phyloP scores from a whole-genome alignment of 1,284 basidiomycete genomes.

The Blastosporella zonata region DNA sequence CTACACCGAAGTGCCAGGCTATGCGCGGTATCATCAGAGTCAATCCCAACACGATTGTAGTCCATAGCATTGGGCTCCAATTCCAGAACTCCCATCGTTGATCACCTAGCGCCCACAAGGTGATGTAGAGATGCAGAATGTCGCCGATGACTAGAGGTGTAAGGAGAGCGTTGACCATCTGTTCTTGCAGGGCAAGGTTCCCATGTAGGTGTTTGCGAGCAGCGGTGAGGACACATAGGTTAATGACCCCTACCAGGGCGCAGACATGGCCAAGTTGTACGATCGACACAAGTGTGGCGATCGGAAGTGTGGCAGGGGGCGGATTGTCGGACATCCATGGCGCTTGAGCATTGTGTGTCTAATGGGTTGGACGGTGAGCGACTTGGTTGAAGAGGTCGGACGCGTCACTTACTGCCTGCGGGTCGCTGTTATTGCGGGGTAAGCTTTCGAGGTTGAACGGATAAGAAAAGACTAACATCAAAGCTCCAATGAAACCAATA shows the following conservation, averaged over 20 bases:
- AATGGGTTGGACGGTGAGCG: constrained; percentile 13
- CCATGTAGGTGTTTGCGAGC: constrained; percentile 54
- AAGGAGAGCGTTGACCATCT: constrained; percentile 59
- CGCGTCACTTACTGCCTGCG: constrained; percentile 48
- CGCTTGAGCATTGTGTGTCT: constrained; percentile 73
- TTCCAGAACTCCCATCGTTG: constrained; percentile 53
- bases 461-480: constrained; percentile 36
- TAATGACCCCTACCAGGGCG: constrained; percentile 66
- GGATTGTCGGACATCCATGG: constrained; percentile 54
- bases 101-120: constrained; percentile 71
- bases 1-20: constrained; percentile 70
- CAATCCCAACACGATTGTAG: constrained; percentile 60
- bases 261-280: constrained; percentile 74
- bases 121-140: constrained; percentile 59
- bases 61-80: constrained; percentile 70
- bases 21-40: constrained; percentile 63
- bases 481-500: constrained; percentile 60
- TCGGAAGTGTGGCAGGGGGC: constrained; percentile 51
- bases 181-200: constrained; percentile 65
- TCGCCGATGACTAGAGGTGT: constrained; percentile 69
- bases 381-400: neutral
- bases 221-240: constrained; percentile 61
- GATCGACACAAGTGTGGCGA: constrained; percentile 61
- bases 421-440: constrained; percentile 42
- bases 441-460: constrained; percentile 4